Base-by-base conservation (phyloP, 129 eudicot species). In the Chrysanthemum seticuspe region DNA sequence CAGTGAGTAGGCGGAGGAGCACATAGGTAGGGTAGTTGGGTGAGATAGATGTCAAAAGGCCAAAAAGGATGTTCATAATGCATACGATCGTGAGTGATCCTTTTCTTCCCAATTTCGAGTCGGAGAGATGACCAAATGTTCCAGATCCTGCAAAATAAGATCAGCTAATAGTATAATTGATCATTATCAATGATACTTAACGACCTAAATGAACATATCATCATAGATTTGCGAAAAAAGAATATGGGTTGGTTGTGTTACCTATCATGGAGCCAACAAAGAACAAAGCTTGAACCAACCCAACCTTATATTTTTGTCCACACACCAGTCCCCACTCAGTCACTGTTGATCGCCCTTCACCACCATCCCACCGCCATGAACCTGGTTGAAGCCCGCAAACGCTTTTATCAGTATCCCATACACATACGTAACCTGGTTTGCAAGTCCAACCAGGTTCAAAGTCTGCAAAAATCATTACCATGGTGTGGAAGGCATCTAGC, bases 381-480 rank as follows among this genome's bases (percentile, higher is more conserved):
- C 82, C 96, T 10, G 88, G 87, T 27, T 72, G 82, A 10, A 81
- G 66, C 58, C 75, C 83, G 49, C 98, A 89, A 12, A 92, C 69
- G 59, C 83, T 83, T 58, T 2, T 53, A 2, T 71, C 83, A 15
- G 31, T 2, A 6, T 73, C 74, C 69, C 87, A 75, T 6, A 70
- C 76, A n/a, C 76, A 68, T 15, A 44, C 69, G 15, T 40, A 76
- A 9, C 72, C 79, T n/a, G 47, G 78, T 16, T 29, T 57, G 73
- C 98, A 89, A 49, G 79, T 77, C 98, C 98, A 93, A 23, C n/a
- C 70, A 14, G 87, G 98, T 60, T 93, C 89, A 23, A 86, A 91
- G 74, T 93, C 96, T 16, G 98, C 90, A 48, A 93, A 93, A 0
- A 89, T 87, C 88, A 89, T 91, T 31, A 93, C 90, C 98, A 89